Base-by-base conservation (phyloP, 1,139 yeast species). In the Diutina sp. region DNA sequence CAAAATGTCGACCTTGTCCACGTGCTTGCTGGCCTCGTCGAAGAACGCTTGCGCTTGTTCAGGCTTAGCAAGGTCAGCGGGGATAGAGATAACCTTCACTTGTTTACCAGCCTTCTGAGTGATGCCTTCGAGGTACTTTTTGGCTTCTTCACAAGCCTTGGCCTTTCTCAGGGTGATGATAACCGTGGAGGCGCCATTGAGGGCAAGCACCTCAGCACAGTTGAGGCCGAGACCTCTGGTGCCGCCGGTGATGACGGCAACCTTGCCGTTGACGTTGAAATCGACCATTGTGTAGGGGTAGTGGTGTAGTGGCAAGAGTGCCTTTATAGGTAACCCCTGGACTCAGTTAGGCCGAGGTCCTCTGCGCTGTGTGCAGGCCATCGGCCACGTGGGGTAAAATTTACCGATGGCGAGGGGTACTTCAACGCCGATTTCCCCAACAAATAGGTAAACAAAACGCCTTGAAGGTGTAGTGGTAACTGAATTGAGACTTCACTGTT, bases 241-340 rank as follows among this genome's bases (percentile, higher is more conserved):
- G 48, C 91, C 90, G 18, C 93, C 95, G n/a, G 93, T 87, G 61
- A 87, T 76, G 14, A 84, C 80, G 1, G 89, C 91, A 7, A 78
- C 76, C 67, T 86, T 86, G 44, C 86, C 89, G 57, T 81, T 71
- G 45, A 84, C 84, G 60, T 75, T 76, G 57, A 70, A 70, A 59
- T 74, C 77, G 46, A 74, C 79, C 79, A 75, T 76, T 4, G 8
- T 25, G 21, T 12, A 18, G 12, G 9, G 21, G 48, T 21, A n/a
- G n/a, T n/a, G 8, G 14, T n/a, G 25, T 44, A 1, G 46, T 18
- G 46, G 46, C 25, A 44, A 16, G 4, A 8, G 16, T n/a, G 16
- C 25, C 3, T 44, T 44, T 44, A 16, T 16, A 44, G 11, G 8
- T 44, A 44, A 6, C 46, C 25, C 25, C 46, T 12, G 14, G 45